A percentile compares a stretch with the other conserved stretches of the same genome.
Evolutionary conservation across 495 filamentous ascomycete species (phyloP).

Genomic region (Astrothelium macrocarpum): DNA sequence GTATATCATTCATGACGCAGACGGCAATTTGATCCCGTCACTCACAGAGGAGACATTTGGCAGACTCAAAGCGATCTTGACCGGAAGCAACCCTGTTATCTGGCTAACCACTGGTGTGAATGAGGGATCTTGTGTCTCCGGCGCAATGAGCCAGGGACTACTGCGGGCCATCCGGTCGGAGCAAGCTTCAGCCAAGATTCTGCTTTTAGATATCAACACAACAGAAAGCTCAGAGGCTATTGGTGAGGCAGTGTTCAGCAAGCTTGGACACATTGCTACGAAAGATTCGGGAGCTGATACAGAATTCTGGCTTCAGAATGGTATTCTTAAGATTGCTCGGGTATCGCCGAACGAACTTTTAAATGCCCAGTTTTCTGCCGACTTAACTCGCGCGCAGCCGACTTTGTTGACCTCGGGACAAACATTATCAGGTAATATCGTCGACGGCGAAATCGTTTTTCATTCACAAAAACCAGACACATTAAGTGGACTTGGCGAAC

Average conservation of each 20-base stretch:
- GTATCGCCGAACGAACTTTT: conserved; percentile 8
- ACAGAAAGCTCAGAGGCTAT: neutral
- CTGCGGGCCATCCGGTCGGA: conserved; percentile 7
- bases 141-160: conserved; percentile 6
- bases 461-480: neutral
- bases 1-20: neutral
- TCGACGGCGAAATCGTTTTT: neutral
- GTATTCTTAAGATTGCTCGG: conserved; percentile 16
- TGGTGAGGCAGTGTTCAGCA: neutral
- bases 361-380: neutral
- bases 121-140: neutral
- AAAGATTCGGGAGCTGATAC: conserved; percentile 20
- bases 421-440: neutral
- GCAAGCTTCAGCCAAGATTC: neutral
- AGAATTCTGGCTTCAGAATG: conserved; percentile 25
- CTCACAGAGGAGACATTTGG: neutral
- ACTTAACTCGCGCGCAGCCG: neutral
- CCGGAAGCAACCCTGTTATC: neutral
- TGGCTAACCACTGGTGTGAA: conserved; percentile 10
- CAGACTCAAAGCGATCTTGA: neutral
- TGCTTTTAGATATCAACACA: neutral
- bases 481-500: neutral
- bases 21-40: neutral
- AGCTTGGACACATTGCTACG: conserved; percentile 10
- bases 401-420: neutral